A percentile compares a stretch with the other conserved stretches of the same genome.
These are phyloP conservation scores for Trichoderma lentiforme DNA, from an alignment of 2,329 filamentous ascomycete species.

Conservation along the genomic window DNA sequence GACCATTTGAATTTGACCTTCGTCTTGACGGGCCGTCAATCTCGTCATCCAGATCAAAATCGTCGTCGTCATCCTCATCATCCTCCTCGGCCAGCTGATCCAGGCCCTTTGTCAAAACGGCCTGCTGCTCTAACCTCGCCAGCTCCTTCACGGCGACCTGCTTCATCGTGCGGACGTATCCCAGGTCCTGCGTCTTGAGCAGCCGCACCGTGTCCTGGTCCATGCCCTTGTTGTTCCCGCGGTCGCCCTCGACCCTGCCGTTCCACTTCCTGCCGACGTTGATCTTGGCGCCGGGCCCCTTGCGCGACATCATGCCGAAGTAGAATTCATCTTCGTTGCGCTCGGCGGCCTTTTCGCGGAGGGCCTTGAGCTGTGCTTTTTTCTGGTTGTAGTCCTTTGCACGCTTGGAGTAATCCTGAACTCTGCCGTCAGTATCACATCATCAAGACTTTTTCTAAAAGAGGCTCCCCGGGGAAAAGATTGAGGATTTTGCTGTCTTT, in stretches of 20 bases:
- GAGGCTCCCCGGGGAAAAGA: not conserved
- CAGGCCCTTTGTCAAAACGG: conserved; percentile 42
- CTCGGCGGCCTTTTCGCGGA: conserved; percentile 60
- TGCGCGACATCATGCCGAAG: conserved; percentile 64
- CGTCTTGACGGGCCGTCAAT: conserved; percentile 32
- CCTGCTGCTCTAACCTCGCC: conserved; percentile 50
- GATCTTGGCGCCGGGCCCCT: conserved; percentile 50
- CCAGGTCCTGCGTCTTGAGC: conserved; percentile 67
- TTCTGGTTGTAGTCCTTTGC: conserved; percentile 66
- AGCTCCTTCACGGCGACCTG: conserved; percentile 60
- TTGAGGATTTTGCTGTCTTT: not conserved
- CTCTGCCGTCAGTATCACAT: not conserved
- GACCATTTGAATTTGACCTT: conserved; percentile 29
- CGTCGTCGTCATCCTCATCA: conserved; percentile 31
- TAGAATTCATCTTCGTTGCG: conserved; percentile 73
- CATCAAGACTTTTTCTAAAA: not conserved
- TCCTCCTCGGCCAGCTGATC: conserved; percentile 35
- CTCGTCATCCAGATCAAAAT: conserved; percentile 33
- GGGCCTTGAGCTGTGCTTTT: conserved; percentile 55
- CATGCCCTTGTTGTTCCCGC: conserved; percentile 56
- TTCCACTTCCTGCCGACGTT: conserved; percentile 50
- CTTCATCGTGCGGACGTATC: conserved; percentile 60
- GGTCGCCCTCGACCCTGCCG: conserved; percentile 55
- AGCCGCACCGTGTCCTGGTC: conserved; percentile 57
- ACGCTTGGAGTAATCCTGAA: conserved; percentile 61